Base-by-base conservation (phyloP, 805 yeast genomes). In the Blastobotrys parvus region DNA sequence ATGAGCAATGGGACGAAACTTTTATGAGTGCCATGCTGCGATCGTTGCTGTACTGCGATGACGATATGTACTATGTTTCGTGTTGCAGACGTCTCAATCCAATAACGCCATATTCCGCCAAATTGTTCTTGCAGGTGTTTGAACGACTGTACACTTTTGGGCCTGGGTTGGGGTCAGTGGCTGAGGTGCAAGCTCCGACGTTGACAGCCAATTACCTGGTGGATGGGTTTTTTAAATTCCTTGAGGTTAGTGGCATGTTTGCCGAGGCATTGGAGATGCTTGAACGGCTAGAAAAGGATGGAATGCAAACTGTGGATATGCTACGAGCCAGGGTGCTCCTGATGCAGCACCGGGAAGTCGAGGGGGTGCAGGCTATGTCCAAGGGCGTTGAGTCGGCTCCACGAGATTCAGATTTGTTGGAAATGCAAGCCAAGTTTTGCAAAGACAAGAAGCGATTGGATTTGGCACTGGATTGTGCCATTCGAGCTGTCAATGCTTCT, bases 11-110 rank as follows among this genome's bases (percentile, higher is more conserved):
- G 72, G 52, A 47, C 18, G 72, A 68, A 48, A 75, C 86, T 1
- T 80, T 71, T 56, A 69, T 80, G 50, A 70, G 87, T 56, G 80
- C 88, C 2, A 72, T 88, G 49, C 78, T 87, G 19, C 74, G 98
- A 54, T 67, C 89, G 5, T 61, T 92, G 35, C 64, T 87, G 44
- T 85, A 77, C 50, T 87, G 84, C 41, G 95, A 87, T 41, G 87
- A 80, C 36, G 90, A 83, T 61, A 80, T 63, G 65, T 82, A 67
- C 55, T 82, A 67, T 55, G 72, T 92, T 44, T 94, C 88, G 7
- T 95, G 89, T 58, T 82, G 92, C 31, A 75, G 95, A 51, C 78
- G 82, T 46, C 70, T 86, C 44, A 82, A 87, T 54, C 97, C 97
- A 3, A 74, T 92, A 47, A 57, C 69, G 21, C 64, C 63, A 25